Percentiles rank a stretch among this genome's conserved stretches.
Evolutionary conservation across 1,284 basidiomycete genomes (phyloP).

Genomic region (Athelia psychrophila): DNA sequence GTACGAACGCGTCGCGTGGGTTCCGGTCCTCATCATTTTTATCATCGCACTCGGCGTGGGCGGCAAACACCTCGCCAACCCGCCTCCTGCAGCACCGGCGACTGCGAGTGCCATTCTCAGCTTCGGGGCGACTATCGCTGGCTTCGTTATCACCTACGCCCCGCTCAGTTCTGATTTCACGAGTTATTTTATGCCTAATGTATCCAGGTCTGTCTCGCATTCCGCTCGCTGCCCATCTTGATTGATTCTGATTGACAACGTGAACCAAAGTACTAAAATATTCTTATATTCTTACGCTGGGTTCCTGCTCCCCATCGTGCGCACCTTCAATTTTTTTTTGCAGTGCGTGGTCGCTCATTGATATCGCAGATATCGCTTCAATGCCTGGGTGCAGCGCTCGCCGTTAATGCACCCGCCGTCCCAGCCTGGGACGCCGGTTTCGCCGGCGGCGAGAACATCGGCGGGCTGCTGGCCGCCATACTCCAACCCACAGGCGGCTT

Average conservation of each 20-base stretch:
- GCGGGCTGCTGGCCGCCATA: conserved; percentile 76
- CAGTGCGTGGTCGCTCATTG: neutral
- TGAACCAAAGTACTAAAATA: conserved; percentile 53
- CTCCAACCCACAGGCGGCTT: conserved; percentile 69
- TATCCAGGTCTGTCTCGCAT: conserved; percentile 43
- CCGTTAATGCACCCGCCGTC: conserved; percentile 55
- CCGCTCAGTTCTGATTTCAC: conserved; percentile 73
- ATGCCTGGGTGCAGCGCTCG: conserved; percentile 74
- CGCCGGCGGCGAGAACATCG: conserved; percentile 55
- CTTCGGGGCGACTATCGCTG: conserved; percentile 70
- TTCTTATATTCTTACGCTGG: conserved; percentile 78
- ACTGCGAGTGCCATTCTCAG: conserved; percentile 52
- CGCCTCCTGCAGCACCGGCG: conserved; percentile 43
- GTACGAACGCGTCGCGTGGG: conserved; percentile 78
- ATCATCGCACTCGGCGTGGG: conserved; percentile 74
- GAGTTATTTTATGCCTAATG: conserved; percentile 57
- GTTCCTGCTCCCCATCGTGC: conserved; percentile 66
- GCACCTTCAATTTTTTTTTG: conserved; percentile 13
- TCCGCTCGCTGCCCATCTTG: neutral
- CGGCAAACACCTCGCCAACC: conserved; percentile 57
- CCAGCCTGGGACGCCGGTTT: conserved; percentile 69
- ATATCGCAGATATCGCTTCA: conserved; percentile 53
- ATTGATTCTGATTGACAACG: conserved; percentile 3
- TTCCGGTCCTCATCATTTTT: conserved; percentile 77
- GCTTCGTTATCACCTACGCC: conserved; percentile 71